A percentile compares a stretch with the other conserved stretches of the same genome.
These are phyloP conservation scores for Cenchrus fungigraminus DNA, from an alignment of 176 grass and related monocot genomes.

Conservation along the genomic window DNA sequence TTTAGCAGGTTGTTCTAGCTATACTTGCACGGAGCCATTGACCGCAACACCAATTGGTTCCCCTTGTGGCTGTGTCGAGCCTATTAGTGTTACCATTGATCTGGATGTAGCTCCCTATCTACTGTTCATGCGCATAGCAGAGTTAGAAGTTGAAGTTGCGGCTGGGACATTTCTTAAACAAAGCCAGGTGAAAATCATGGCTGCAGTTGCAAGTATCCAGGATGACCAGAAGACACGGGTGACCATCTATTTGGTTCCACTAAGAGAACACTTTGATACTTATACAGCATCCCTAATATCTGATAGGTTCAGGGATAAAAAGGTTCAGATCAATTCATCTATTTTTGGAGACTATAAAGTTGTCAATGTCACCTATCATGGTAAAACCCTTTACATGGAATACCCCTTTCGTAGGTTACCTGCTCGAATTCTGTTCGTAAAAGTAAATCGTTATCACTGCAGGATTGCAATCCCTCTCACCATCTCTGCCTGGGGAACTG, in stretches of 20 bases:
- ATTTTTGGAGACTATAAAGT: conserved; percentile 89
- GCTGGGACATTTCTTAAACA: conserved; percentile 94
- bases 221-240: conserved; percentile 86
- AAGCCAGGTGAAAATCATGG: conserved; percentile 99
- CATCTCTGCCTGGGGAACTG: conserved; percentile 50
- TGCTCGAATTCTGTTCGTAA: conserved; percentile 18
- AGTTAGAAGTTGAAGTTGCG: conserved; percentile 92
- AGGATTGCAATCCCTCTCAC: conserved; percentile 70
- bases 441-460: conserved; percentile 29
- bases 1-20: conserved; percentile 77
- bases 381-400: conserved; percentile 46
- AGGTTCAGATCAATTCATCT: conserved; percentile 68
- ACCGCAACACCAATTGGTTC: conserved; percentile 74
- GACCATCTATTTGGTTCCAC: conserved; percentile 91
- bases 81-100: conserved; percentile 72
- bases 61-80: conserved; percentile 87
- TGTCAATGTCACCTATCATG: conserved; percentile 81
- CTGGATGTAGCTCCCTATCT: conserved; percentile 78
- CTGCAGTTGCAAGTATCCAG: conserved; percentile 75
- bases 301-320: conserved; percentile 85
- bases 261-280: conserved; percentile 85
- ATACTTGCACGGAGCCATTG: conserved; percentile 68
- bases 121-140: conserved; percentile 78
- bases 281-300: conserved; percentile 74
- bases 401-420: conserved; percentile 17